Evolutionary conservation across 1,139 yeast species (phyloP), one percentile per base, ranked within the genome.

Genomic region (Suhomyces panamericanus): DNA sequence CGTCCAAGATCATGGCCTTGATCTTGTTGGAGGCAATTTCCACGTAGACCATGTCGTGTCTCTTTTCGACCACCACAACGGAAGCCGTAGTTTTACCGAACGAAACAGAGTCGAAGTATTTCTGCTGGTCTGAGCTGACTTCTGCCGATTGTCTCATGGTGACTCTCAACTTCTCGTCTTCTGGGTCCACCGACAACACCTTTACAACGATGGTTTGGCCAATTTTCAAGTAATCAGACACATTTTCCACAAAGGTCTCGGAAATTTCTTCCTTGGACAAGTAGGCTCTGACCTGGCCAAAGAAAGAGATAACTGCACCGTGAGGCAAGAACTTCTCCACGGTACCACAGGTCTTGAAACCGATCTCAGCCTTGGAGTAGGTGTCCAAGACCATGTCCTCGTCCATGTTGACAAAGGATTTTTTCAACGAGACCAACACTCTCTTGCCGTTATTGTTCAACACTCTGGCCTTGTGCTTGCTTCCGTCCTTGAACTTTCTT

Each of bases 261-360:
- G 96, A 86, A 56, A 93, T 87, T 68, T 93, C 98, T 46, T 83
- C 74, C 52, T 84, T 81, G 33, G 98, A 98, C 51, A 93, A 72
- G 61, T 81, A 91, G 0, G 93, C 99, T 55, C 77, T 78, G 36
- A 87, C 67, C 43, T 77, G 75, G 47, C 95, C 95, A 60, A 89
- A 90, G 59, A 93, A 90, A 24, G 90, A 80, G 4, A 93, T 83
- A 42, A 90, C 70, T 36, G 87, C 96, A 55, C 99, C 99, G 48
- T 77, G 74, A 49, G 84, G 84, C 47, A 81, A 81, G 57, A 91
- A 78, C 39, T 79, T 75, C 50, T 85, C 84, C 38, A 95, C 85
- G 3, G 91, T 85, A 12, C 90, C 98, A 12, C 81, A 73, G 2
- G 95, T 77, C 59, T 77, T 82, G 52, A 76, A 70, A 14, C 93